Evolutionary conservation across 768 basidiomycete species (phyloP).

Genomic region (Pleurotus pulmonarius): DNA sequence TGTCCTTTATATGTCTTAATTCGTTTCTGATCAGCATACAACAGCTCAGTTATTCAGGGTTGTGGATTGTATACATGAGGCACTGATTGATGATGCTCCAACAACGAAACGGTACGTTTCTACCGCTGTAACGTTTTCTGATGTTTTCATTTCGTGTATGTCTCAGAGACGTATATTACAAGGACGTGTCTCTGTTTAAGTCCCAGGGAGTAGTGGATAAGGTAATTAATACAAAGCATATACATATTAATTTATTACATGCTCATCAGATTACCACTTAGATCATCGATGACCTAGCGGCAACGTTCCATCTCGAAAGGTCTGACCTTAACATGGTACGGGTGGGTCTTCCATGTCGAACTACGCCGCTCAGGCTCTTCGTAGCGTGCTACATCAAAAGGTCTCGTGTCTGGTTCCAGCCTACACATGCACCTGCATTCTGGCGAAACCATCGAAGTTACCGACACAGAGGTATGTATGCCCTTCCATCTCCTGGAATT

Average conservation of each 20-base stretch:
- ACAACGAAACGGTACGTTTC: conserved; percentile 58
- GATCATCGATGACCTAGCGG: conserved; percentile 89
- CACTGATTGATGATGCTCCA: conserved; percentile 48
- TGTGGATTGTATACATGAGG: conserved; percentile 68
- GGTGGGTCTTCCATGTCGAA: neutral
- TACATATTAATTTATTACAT: neutral
- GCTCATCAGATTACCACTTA: conserved; percentile 22
- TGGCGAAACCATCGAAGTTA: conserved; percentile 48
- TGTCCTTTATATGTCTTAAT: conserved; percentile 11
- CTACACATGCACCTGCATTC: conserved; percentile 53
- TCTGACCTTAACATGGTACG: conserved; percentile 78
- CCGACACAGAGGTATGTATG: conserved; percentile 53
- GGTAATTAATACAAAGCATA: conserved; percentile 32
- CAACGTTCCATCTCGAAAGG: conserved; percentile 70
- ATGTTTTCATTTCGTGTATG: neutral
- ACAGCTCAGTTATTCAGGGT: conserved; percentile 69
- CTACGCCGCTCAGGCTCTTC: conserved; percentile 1
- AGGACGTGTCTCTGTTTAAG: conserved; percentile 75
- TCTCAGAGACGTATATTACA: conserved; percentile 82
- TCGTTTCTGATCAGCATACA: neutral
- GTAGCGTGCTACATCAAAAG: conserved; percentile 88
- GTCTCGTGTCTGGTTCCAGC: conserved; percentile 71
- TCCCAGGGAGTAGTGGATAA: conserved; percentile 76
- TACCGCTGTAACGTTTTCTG: neutral
- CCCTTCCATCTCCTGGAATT: too few relatives aligned